Evolutionary conservation across 768 basidiomycete genomes (phyloP).

Genomic region (Trametes cingulata): DNA sequence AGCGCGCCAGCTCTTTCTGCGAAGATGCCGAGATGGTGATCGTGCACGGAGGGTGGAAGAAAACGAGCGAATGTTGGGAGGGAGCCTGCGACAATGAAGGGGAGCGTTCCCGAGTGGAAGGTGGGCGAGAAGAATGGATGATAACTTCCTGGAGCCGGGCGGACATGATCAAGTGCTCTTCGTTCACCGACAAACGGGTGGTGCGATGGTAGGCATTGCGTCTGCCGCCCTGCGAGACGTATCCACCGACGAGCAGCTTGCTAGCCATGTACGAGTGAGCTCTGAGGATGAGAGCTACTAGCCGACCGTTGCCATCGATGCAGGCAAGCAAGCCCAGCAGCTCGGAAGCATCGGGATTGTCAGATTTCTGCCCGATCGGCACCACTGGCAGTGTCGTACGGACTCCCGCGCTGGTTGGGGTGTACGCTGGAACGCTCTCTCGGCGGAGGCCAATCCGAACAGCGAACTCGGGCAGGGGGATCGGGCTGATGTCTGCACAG

Average conservation of each 20-base stretch:
- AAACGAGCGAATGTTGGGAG: conserved; percentile 7
- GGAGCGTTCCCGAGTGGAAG: not conserved
- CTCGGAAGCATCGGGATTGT: not conserved
- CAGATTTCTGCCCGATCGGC: not conserved
- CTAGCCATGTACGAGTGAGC: not conserved
- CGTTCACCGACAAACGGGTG: not conserved
- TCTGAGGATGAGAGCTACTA: conserved; percentile 12
- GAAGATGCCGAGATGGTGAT: not conserved
- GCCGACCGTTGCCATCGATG: not conserved
- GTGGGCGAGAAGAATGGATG: not conserved
- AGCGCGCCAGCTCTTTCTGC: not conserved
- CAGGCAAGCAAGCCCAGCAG: conserved; percentile 11
- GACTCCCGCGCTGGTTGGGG: conserved; percentile 5
- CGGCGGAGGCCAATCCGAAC: not conserved
- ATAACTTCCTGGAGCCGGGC: not conserved
- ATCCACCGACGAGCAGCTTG: conserved; percentile 13
- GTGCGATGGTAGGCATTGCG: conserved; percentile 11
- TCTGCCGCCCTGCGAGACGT: conserved; percentile 10
- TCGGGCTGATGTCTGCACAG: conserved; percentile 6
- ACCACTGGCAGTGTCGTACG: conserved; percentile 10
- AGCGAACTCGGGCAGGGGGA: not conserved
- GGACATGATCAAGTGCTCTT: not conserved
- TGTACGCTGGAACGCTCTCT: conserved; percentile 9
- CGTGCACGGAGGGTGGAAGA: conserved; percentile 19
- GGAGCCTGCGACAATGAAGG: not conserved